Base-by-base conservation (phyloP, 2,329 filamentous ascomycete genomes). In the Cylindrodendrum hubeiense region DNA sequence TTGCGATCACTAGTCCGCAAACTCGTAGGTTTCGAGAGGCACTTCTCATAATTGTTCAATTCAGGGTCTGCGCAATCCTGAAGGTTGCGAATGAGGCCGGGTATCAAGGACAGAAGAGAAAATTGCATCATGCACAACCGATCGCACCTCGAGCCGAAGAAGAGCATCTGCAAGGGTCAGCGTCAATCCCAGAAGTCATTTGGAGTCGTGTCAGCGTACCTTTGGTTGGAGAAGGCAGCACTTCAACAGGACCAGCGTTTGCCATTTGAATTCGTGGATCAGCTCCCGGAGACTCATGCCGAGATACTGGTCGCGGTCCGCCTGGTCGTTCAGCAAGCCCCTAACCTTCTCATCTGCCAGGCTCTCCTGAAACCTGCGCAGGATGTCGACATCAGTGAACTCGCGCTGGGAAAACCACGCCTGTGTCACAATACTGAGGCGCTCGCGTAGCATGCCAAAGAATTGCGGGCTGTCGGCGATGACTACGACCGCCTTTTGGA, bases 121-220 rank as follows among this genome's bases (percentile, higher is more conserved):
- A 98, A 99, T 79, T 99, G 96, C 81, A 97, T 95, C 93, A 98
- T 97, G 87, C 96, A 99, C 71, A 99, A 84, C 69, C 93, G 89
- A 80, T 99, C 96, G 80, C 96, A 98, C 73, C 94, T 90, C n/a
- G 95, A 94, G 67, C 96, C 95, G 75, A 98, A 99, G 83, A 99
- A 98, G 58, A 99, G 90, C 92, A 98, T 98, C 95, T 97, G 26
- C 28, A 9, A 21, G 17, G 28, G 54, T 70, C 28, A 63, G 64
- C 46, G 21, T 52, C 24, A n/a, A 10, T 47, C 4, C 24, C 28
- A 12, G 30, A 10, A n/a, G 28, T 5, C 22, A n/a, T 4, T 22
- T 6, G 10, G 26, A n/a, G 12, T 34, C 15, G 19, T 15, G n/a
- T 17, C 17, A 17, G 46, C 76, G 64, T 70, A 97, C 95, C 90